Evolutionary conservation across 2,329 filamentous ascomycete species (phyloP), one percentile per base, ranked within the genome.

Genomic region (Corniculantispora saksenae): DNA sequence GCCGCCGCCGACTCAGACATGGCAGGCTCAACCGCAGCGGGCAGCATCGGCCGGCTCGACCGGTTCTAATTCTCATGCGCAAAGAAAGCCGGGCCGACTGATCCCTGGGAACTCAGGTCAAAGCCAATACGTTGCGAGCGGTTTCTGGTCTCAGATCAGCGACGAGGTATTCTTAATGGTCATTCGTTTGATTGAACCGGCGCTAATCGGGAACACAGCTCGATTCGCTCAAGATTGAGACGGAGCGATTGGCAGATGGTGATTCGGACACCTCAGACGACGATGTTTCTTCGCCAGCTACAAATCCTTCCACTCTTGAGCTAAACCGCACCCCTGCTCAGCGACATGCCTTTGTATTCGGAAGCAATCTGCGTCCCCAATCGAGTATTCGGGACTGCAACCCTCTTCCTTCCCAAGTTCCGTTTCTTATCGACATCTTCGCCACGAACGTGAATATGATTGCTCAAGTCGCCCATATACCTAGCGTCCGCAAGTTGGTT

Each of bases 71-170:
- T 65, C 69, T 21, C 70, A 73, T 3, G 69, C 71, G 7, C 68
- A 67, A 15, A 70, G 70, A 17, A 32, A 32, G 27, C 55, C 13
- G 65, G 69, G 19, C 61, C 60, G 21, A 51, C 61, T 29, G 59
- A 38, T 27, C 43, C 62, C 17, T 38, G 66, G 3, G 57, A 68
- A 7, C 19, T 29, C 48, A 40, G 79, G 70, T 7, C 74, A 72
- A 15, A 81, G 77, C 45, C 79, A 80, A 17, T 86, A 86, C 69
- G 73, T 86, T 13, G 81, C 81, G 64, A 84, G 77, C 66, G 80
- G 80, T 17, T 86, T 86, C 68, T 86, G 84, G 84, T 83, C 83
- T 2, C 79, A 80, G 1, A 78, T 86, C n/a, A 83, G 81, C 61
- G 83, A 86, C 55, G 84, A 86, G 78, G 83, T 85, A 74, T 51